These are phyloP conservation scores for Zoysia matrella DNA, from an alignment of 202 grass and related monocot genomes.

Conservation along the genomic window DNA sequence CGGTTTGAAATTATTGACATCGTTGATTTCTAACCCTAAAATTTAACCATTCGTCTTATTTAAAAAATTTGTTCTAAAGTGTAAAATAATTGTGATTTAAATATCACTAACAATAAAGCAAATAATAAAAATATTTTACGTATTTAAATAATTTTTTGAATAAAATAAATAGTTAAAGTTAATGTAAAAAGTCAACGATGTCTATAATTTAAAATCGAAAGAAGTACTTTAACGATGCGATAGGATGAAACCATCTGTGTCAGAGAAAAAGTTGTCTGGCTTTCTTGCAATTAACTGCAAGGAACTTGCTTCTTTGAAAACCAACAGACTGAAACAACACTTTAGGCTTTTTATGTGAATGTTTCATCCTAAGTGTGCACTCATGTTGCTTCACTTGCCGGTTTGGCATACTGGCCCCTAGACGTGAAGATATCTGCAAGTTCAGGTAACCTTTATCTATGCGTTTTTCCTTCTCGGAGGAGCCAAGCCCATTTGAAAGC, in stretches of 20 bases:
- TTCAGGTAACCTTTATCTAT: not conserved
- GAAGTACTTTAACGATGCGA: not conserved
- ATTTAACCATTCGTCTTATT: too few species aligned
- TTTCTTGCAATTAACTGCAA: constrained; percentile 30
- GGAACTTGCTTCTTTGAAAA: not conserved
- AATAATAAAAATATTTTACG: too few species aligned
- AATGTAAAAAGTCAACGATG: too few species aligned
- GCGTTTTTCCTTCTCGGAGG: not conserved
- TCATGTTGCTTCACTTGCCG: not conserved
- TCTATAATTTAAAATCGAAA: too few species aligned
- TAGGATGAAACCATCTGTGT: not conserved
- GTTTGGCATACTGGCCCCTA: not conserved
- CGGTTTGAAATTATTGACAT: too few species aligned
- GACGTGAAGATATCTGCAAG: not conserved
- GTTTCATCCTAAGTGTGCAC: not conserved
- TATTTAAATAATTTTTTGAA: too few species aligned
- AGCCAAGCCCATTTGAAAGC: too few species aligned
- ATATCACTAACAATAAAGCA: too few species aligned
- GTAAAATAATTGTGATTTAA: too few species aligned
- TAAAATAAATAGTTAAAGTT: too few species aligned
- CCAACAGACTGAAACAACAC: not conserved
- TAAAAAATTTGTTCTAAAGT: too few species aligned
- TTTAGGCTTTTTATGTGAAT: constrained; percentile 6
- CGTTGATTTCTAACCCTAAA: too few species aligned
- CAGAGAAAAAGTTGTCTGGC: constrained; percentile 18